Evolutionary conservation across 306 rosid species (phyloP), one percentile per base, ranked within the genome.

Genomic region (Dryas drummondii): DNA sequence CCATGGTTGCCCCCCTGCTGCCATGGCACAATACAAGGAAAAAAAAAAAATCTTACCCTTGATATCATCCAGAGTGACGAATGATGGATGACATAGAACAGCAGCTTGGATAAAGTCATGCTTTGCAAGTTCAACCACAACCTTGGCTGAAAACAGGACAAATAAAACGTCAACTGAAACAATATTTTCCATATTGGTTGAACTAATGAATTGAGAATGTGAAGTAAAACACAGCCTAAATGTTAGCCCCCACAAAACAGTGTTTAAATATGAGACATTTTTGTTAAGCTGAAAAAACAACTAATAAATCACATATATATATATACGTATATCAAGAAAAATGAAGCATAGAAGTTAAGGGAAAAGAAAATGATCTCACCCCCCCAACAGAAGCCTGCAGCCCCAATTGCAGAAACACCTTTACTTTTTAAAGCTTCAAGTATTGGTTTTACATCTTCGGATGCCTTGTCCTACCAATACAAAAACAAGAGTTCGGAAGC

Each of bases 311-410:
- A 40, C 50, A 26, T 0, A 4, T 3, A 42, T 0, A 4, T 3
- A 42, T 3, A 19, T 6, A 8, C 37, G 37, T 1, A 32, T 32
- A 32, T 32, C 1, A 0, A 32, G 37, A 32, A 32, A 32, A 32
- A 32, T 32, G 1, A 32, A 32, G 37, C 37, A 32, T 32, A 32
- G 37, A 63, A 41, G 9, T 15, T 27, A 22, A 16, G 7, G 66
- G 41, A 44, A 62, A 41, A 77, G 54, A 76, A 79, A 49, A 46
- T 26, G 9, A 46, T 73, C 89, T 79, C 48, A 88, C 91, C 96
- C 60, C 89, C 96, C 88, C 89, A 90, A 81, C 92, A 90, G 74
- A 87, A 86, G 27, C 92, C 92, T 41, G 82, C 89, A 66, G 86
- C 89, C 10, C 91, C 92, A 19, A 86, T 75, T 49, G 87, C 56